These are phyloP conservation scores for Suhomyces bribrorum DNA, from an alignment of 1,139 yeast species.

Conservation along the genomic window DNA sequence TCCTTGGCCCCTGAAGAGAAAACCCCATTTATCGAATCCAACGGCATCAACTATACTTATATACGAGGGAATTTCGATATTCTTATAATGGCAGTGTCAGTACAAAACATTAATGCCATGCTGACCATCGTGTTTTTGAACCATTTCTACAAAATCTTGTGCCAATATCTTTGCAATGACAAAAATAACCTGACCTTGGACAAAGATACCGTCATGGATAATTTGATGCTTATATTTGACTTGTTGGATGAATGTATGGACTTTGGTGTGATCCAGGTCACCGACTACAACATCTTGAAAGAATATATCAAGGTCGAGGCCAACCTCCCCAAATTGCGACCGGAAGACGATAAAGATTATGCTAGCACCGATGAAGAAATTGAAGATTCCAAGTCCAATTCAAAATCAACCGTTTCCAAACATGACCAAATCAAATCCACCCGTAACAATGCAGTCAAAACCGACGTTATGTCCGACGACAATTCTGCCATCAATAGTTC, in stretches of 20 bases:
- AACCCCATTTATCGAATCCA: slow-evolving; percentile 32
- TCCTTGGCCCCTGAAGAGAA: slow-evolving; percentile 24
- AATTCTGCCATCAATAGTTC: slow-evolving; percentile 54
- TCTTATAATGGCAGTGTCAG: slow-evolving; percentile 33
- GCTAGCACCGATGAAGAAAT: slow-evolving; percentile 18
- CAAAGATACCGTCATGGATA: slow-evolving; percentile 41
- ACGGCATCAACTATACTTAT: slow-evolving; percentile 36
- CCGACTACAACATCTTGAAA: slow-evolving; percentile 46
- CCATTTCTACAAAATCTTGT: slow-evolving; percentile 33
- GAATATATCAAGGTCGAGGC: slow-evolving; percentile 47
- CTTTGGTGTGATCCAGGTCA: slow-evolving; percentile 44
- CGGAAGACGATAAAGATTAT: slow-evolving; percentile 13
- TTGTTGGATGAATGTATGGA: slow-evolving; percentile 50
- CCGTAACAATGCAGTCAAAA: slow-evolving; percentile 40
- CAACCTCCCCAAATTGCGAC: slow-evolving; percentile 27
- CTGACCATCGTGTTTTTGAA: slow-evolving; percentile 41
- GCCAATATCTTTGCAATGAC: slow-evolving; percentile 30
- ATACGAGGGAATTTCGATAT: slow-evolving; percentile 34
- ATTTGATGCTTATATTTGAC: slow-evolving; percentile 42
- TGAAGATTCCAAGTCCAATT: slow-evolving; percentile 12
- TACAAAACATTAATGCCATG: slow-evolving; percentile 42
- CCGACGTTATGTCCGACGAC: slow-evolving; percentile 33
- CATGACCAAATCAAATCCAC: slow-evolving; percentile 35
- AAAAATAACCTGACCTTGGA: slow-evolving; percentile 6
- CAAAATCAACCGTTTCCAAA: slow-evolving; percentile 15